A percentile compares a stretch with the other conserved stretches of the same genome.
phyloP scores from a whole-genome alignment of 306 rosid genomes.

The Styphnolobium japonicum region DNA sequence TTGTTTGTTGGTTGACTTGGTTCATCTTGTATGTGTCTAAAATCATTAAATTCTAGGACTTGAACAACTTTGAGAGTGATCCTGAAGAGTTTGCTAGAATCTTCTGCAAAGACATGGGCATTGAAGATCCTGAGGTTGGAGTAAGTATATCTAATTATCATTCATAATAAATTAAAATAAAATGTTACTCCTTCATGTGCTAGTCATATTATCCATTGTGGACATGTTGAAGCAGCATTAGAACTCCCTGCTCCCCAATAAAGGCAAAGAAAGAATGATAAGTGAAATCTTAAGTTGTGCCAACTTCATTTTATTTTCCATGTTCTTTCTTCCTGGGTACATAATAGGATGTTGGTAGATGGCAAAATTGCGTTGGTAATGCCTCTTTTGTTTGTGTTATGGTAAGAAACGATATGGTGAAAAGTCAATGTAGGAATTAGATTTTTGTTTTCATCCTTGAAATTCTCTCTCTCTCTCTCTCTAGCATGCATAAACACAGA shows the following conservation, averaged over 20 bases:
- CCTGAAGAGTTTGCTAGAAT: slow-evolving; percentile 92
- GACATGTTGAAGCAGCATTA: neutral
- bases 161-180: neutral
- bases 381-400: neutral
- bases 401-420: neutral
- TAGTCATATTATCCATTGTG: neutral
- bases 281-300: neutral
- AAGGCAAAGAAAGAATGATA: neutral
- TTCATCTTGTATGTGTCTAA: slow-evolving; percentile 15
- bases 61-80: slow-evolving; percentile 93
- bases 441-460: neutral
- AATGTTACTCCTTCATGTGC: neutral
- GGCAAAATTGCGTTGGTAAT: neutral
- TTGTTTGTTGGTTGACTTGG: slow-evolving; percentile 7
- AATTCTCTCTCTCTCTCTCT: neutral
- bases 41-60: slow-evolving; percentile 53
- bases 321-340: neutral
- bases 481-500: neutral
- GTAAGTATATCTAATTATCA: slow-evolving; percentile 51
- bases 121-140: slow-evolving; percentile 92
- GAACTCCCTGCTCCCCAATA: neutral
- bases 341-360: neutral
- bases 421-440: slow-evolving; percentile 3
- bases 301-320: neutral
- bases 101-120: slow-evolving; percentile 81